These are phyloP conservation scores for Eucalyptus rudis DNA, from an alignment of 345 rosid genomes.

Conservation along the genomic window DNA sequence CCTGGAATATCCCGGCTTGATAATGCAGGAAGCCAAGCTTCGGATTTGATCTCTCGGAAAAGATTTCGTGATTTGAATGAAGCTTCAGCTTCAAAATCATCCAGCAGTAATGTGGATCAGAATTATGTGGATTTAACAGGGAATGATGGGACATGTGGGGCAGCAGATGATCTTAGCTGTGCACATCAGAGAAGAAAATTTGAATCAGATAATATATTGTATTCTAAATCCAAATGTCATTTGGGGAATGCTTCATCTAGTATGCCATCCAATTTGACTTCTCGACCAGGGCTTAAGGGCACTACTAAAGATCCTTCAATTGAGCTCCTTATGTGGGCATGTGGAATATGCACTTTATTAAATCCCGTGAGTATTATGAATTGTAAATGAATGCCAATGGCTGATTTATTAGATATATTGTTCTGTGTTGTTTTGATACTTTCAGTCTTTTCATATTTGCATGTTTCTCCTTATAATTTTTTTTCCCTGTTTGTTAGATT, in stretches of 20 bases:
- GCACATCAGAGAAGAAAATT: not conserved
- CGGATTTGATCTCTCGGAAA: conserved; percentile 16
- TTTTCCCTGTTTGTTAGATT: not conserved
- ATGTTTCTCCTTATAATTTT: not conserved
- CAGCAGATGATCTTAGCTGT: not conserved
- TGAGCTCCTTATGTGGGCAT: conserved; percentile 50
- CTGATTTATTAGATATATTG: not conserved
- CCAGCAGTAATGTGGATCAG: not conserved
- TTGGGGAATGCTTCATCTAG: conserved; percentile 15
- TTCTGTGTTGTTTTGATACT: not conserved
- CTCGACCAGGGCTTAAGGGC: not conserved
- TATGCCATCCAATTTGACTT: conserved; percentile 9
- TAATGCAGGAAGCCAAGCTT: not conserved
- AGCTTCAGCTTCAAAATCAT: conserved; percentile 1
- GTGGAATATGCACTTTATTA: conserved; percentile 62
- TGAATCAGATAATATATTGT: not conserved
- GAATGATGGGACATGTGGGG: not conserved
- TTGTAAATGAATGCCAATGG: not conserved
- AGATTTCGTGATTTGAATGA: conserved; percentile 18
- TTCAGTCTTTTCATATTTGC: not conserved
- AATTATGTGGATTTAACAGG: not conserved
- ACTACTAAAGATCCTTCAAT: conserved; percentile 2
- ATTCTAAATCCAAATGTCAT: not conserved
- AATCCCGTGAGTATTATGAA: conserved; percentile 50
- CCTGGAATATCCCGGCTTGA: conserved; percentile 1